Percentiles rank a stretch among this genome's conserved stretches.
Evolutionary conservation across 2,329 filamentous ascomycete genomes (phyloP).

Genomic region (Hypomyces rosellus): DNA sequence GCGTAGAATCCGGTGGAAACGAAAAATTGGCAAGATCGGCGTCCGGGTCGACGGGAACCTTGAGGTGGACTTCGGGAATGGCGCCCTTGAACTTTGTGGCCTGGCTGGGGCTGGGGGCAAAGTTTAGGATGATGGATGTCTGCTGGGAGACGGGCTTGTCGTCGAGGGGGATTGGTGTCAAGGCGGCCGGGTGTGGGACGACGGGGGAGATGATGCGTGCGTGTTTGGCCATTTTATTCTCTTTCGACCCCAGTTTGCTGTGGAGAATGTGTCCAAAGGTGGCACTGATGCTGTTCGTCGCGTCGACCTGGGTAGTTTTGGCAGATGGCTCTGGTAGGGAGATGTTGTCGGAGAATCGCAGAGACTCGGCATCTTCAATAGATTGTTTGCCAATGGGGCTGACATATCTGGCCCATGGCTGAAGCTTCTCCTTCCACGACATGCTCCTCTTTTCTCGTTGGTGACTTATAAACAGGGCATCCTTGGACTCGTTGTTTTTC

Average conservation of each 20-base stretch:
- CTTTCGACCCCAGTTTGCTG: constrained; percentile 12
- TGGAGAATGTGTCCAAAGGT: constrained; percentile 49
- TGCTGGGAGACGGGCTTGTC: constrained; percentile 20
- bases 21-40: constrained; percentile 22
- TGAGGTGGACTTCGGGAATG: constrained; percentile 23
- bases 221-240: constrained; percentile 7
- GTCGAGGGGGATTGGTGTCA: constrained; percentile 33
- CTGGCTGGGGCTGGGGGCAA: constrained; percentile 31
- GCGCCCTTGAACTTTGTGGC: background rate
- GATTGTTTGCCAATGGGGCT: constrained; percentile 12
- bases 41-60: constrained; percentile 24
- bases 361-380: background rate
- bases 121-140: constrained; percentile 39
- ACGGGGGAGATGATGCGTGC: constrained; percentile 38
- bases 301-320: background rate
- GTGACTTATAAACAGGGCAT: constrained; percentile 16
- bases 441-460: constrained; percentile 27
- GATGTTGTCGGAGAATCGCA: background rate
- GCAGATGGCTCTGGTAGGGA: background rate
- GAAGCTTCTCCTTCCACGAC: constrained; percentile 30
- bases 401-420: constrained; percentile 25
- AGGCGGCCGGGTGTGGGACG: constrained; percentile 40
- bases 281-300: constrained; percentile 28
- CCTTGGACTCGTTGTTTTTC: background rate
- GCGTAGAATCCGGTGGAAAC: constrained; percentile 24